phyloP scores from a whole-genome alignment of 257 asterid genomes.

The Anisodus acutangulus region DNA sequence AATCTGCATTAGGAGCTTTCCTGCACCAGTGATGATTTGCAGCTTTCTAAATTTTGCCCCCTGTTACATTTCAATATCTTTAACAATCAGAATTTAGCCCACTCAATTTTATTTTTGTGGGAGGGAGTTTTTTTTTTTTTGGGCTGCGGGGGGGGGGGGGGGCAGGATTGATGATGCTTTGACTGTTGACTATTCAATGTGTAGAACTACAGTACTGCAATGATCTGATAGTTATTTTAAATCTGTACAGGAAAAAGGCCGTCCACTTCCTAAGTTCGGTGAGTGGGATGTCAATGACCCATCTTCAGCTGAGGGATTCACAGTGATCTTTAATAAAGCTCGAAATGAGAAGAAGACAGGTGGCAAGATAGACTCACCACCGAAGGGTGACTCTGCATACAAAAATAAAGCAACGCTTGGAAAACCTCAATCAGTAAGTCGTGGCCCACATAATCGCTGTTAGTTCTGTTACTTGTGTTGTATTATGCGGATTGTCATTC shows the following conservation, averaged over 20 bases:
- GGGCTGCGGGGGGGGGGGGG: too few species aligned
- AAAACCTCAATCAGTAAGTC: conserved; percentile 72
- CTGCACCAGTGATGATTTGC: neutral
- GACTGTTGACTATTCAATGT: neutral
- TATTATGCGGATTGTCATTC: neutral
- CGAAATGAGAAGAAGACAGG: conserved; percentile 65
- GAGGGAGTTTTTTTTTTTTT: too few species aligned
- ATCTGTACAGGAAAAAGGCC: conserved; percentile 51
- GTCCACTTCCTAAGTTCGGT: conserved; percentile 70
- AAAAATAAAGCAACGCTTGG: conserved; percentile 62
- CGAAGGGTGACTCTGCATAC: conserved; percentile 50
- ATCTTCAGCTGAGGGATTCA: conserved; percentile 73
- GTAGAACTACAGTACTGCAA: neutral
- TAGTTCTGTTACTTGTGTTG: neutral
- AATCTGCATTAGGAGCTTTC: neutral
- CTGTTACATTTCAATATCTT: neutral
- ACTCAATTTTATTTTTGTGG: neutral
- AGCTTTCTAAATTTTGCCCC: neutral
- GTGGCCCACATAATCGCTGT: neutral
- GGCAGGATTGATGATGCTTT: too few species aligned
- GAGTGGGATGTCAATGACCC: conserved; percentile 83
- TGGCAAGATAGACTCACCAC: conserved; percentile 59
- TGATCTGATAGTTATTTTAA: conserved; percentile 7
- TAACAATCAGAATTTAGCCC: neutral
- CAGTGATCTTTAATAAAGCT: conserved; percentile 70